Base-by-base conservation (phyloP, 208 protist genomes). In the Porcisia hertigi region DNA sequence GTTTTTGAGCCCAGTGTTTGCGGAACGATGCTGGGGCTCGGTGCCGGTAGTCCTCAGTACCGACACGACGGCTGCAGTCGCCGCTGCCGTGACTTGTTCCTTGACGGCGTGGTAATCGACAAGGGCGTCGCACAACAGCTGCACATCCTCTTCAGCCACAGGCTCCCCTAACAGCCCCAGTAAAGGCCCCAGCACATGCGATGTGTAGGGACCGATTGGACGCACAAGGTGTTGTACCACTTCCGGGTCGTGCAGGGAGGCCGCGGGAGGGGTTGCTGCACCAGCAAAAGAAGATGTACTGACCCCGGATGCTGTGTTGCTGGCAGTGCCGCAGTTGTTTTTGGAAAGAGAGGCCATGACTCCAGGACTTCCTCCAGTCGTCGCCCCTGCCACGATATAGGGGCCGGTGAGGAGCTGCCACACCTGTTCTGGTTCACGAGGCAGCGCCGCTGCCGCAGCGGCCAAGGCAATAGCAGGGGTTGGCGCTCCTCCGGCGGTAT, bases 161-260 rank as follows among this genome's bases (percentile, higher is more conserved):
- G 73, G 36, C 6, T 66, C 72, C 67, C 62, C 55, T 64, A 82
- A 52, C 20, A 82, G 34, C 58, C 64, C 64, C 45, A 82, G 60
- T 11, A 82, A 39, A 11, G 73, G 62, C n/a, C 53, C 69, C 45
- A 82, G 60, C 36, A 82, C 78, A 4, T 66, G 69, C 20, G 53
- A 45, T 4, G 75, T 65, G 75, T 84, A 80, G 1, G 75, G 55
- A 58, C 74, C 75, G 49, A 84, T 45, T 7, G 75, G 84, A 6
- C 81, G 82, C 47, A 78, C 77, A 23, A 88, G 81, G 41, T 89
- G 57, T 25, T 58, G 59, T 49, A 85, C 69, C 63, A 72, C 67
- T 59, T 76, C 73, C 18, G 91, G 72, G 36, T 86, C 80, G 70
- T 80, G 80, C 36, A 83, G 55, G 57, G 72, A 64, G 8, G 52